Evolutionary conservation across 768 basidiomycete species (phyloP).

Genomic region (Mycena venus): DNA sequence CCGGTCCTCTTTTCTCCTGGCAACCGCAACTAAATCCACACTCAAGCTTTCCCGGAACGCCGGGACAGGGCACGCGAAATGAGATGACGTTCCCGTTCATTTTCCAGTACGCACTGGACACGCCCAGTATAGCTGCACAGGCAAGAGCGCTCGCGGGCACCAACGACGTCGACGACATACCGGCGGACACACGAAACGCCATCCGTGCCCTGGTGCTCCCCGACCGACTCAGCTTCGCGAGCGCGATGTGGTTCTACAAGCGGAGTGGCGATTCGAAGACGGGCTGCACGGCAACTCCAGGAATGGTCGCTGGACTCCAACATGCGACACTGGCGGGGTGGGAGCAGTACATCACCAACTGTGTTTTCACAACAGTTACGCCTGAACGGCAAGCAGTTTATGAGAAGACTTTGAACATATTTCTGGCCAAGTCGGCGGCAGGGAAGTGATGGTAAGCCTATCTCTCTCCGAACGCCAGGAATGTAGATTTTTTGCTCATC

Average conservation of each 20-base stretch:
- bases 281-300: conserved; percentile 33
- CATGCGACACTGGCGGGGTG: conserved; percentile 34
- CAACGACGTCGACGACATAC: conserved; percentile 2
- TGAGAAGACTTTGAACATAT: conserved; percentile 31
- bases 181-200: conserved; percentile 32
- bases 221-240: conserved; percentile 39
- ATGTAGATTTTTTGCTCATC: too few species aligned
- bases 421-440: neutral
- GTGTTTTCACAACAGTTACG: conserved; percentile 38
- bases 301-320: conserved; percentile 35
- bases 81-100: conserved; percentile 40
- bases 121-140: conserved; percentile 27
- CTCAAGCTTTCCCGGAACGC: conserved; percentile 29
- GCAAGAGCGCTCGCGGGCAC: conserved; percentile 32
- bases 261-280: conserved; percentile 27
- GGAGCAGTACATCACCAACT: conserved; percentile 38
- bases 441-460: neutral
- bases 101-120: conserved; percentile 41
- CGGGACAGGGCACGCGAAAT: conserved; percentile 41
- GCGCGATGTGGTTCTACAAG: conserved; percentile 43
- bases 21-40: neutral
- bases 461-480: neutral
- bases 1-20: neutral
- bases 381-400: conserved; percentile 28
- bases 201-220: conserved; percentile 35